Base-by-base conservation (phyloP, 2,329 filamentous ascomycete species). In the Truncatella angustata region DNA sequence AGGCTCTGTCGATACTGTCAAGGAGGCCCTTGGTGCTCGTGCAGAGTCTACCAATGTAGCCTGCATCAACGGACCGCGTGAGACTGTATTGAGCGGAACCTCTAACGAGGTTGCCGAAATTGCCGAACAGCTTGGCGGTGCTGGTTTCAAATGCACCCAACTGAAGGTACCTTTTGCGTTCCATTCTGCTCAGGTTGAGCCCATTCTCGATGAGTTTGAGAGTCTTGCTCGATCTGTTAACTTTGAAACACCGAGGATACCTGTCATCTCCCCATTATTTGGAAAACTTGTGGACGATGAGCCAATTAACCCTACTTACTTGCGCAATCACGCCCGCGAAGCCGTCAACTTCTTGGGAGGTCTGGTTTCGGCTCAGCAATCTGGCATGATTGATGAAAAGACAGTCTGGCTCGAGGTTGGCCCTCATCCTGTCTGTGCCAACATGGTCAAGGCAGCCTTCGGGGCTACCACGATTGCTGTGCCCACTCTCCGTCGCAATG, bases 1-100 rank as follows among this genome's bases (percentile, higher is more conserved):
- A 55, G 76, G 72, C 14, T 69, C 73, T 2, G 70, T 77, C 10
- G 75, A 82, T 23, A 73, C 78, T 4, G 80, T 85, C 53, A 75
- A 70, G 40, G 75, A 79, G 21, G 77, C 77, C 48, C 75, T 83
- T 14, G 70, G 70, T 57, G 75, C 66, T n/a, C 63, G 61, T 34
- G 63, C 64, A 1, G 51, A 57, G 60, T 70, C 67, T 4, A 65
- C 77, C 49, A 79, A 80, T 35, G 60, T 82, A 28, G 86, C 90
- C 14, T 94, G 90, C 72, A 80, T 91, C 65, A 95, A 95, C 60
- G 84, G 86, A 0, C 84, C 86, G 0, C 76, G 82, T 47, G 88
- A 91, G 64, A 91, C 85, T 9, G 90, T 94, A 2, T 74, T 94
- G n/a, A 82, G 81, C 55, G 79, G 78, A 9, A 61, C 64, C 9